Evolutionary conservation across 2,329 filamentous ascomycete species (phyloP), one percentile per base, ranked within the genome.

Genomic region (Pezicula radicicola): DNA sequence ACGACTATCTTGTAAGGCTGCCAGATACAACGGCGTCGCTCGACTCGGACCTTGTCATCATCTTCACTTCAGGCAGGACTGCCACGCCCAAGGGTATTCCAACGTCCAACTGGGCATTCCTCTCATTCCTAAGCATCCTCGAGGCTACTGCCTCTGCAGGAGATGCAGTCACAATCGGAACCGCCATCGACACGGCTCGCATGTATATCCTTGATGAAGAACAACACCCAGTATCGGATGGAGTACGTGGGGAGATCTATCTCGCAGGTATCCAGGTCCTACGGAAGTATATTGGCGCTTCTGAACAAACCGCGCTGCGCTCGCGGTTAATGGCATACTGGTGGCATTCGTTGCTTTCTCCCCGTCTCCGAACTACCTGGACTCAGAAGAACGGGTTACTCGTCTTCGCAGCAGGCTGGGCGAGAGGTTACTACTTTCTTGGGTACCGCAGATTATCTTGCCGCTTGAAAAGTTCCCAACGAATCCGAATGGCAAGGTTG

Each of bases 231-330:
- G 52, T 58, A 0, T 70, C 69, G 4, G 59, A 52, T 0, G 72
- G 72, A 0, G 63, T 64, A 0, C 59, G 71, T 19, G 74, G 75
- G 1, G 68, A 76, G 51, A 68, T 78, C 5, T 72, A 66, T 48
- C 55, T 74, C 2, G 68, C 72, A 1, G 75, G 75, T 3, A 62
- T 74, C 0, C 74, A 77, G 51, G 67, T 78, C 6, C 60, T 67
- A 2, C 45, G 51, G 1, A 75, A 74, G 3, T 78, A 78, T 55
- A 57, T 77, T 12, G 61, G 67, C 40, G 28, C 49, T n/a, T 56
- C 62, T 1, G 58, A 67, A 4, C 51, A 61, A 18, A 68, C 66
- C 3, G 63, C 9, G 68, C 65, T 6, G 54, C 70, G 16, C 50
- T 54, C n/a, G 43, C 40, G 5, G 52, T 56, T 2, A 52, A 60